Conservation (phyloP, 768 basidiomycete species). For the Myochromella boudieri region DNA sequence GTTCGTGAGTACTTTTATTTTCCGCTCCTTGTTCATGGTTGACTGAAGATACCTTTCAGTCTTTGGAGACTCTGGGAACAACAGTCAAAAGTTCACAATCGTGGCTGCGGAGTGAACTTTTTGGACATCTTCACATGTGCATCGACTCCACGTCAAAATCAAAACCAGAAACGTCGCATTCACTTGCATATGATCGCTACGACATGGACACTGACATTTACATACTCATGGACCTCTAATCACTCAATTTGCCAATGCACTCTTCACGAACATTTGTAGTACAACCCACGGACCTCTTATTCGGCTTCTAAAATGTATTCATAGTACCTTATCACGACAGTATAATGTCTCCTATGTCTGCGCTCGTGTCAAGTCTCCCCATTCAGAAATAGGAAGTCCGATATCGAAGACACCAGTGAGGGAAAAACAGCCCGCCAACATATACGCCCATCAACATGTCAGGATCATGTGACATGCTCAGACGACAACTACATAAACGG, state of each 20-base stretch:
- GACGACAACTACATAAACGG: conserved; percentile 19
- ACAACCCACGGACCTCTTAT: conserved; percentile 8
- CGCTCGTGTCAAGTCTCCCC: conserved; percentile 7
- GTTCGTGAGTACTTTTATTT: conserved; percentile 34
- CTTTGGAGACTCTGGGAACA: conserved; percentile 35
- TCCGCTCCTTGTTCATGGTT: background rate
- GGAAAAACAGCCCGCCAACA: background rate
- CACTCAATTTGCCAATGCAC: conserved; percentile 4
- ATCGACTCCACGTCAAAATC: no score
- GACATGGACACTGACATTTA: conserved; percentile 13
- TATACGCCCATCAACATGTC: conserved; percentile 14
- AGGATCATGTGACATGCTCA: conserved; percentile 21
- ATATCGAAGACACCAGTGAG: conserved; percentile 8
- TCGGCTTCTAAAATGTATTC: conserved; percentile 13
- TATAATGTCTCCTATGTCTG: conserved; percentile 8
- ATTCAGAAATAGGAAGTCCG: conserved; percentile 5
- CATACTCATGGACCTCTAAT: conserved; percentile 5
- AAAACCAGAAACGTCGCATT: conserved; percentile 1
- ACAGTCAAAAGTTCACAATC: conserved; percentile 45
- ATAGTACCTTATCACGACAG: conserved; percentile 12
- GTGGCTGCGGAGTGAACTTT: conserved; percentile 23
- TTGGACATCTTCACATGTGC: no score
- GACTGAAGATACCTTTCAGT: conserved; percentile 17
- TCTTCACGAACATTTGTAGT: conserved; percentile 8
- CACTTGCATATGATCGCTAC: conserved; percentile 8